Evolutionary conservation across 441 rosid species (phyloP), one percentile per base, ranked within the genome.

Genomic region (Biscutella laevigata): DNA sequence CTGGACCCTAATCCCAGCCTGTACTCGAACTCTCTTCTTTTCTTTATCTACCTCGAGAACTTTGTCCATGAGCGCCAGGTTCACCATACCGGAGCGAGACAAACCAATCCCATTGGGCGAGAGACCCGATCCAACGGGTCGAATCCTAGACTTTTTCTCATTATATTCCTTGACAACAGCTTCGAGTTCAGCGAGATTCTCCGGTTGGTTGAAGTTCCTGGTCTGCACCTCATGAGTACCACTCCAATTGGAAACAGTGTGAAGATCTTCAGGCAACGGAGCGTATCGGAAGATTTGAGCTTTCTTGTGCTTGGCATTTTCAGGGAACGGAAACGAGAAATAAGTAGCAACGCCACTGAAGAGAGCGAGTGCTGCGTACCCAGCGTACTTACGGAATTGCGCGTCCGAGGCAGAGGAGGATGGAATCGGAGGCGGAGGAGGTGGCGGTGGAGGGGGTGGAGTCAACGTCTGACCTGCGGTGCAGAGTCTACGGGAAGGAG

Each of bases 171-270:
- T 77, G 17, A 88, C 83, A n/a, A 91, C 12, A 11, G 72, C 62
- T 84, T 83, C 94, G 51, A 88, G 75, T 45, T 88, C 82, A 12
- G 74, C 54, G 24, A 85, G 53, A 46, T 25, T 74, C 76, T 88
- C 96, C 1, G 98, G 98, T 71, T 88, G 98, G 70, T 78, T 77
- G 48, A 91, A 91, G 47, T 69, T 64, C 38, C 95, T 79, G 55
- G 96, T 91, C 75, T 75, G 95, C 11, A 88, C 98, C 86, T 88
- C 98, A 71, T 88, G 96, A 49, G 98, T 88, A 5, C 95, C 95
- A 25, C 98, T 91, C 98, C 98, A 88, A 67, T 91, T 91, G 61
- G 98, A 82, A 20, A 91, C 86, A 4, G 84, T 80, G 73, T 91
- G 96, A 40, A 88, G 95, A 56, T 91, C 98, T 9, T 88, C 98